Evolutionary conservation across 148 eudicot species (phyloP).

Genomic region (Rhododendron ovatum): DNA sequence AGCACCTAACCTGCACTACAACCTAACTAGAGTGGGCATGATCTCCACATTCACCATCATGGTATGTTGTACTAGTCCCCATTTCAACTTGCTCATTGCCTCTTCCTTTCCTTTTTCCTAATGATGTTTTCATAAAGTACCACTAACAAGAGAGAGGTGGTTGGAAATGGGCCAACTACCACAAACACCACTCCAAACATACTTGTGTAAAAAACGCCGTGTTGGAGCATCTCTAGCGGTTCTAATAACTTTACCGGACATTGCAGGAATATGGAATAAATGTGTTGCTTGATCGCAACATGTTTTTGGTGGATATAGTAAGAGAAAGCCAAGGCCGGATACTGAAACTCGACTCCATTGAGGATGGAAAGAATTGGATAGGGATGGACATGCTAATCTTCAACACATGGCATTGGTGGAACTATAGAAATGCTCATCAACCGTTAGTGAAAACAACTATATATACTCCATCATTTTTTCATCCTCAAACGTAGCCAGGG

Average conservation of each 20-base stretch:
- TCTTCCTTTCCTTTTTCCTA: not conserved
- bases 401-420: conserved; percentile 80
- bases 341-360: conserved; percentile 43
- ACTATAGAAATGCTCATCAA: conserved; percentile 1
- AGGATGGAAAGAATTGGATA: conserved; percentile 50
- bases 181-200: not conserved
- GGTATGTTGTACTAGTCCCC: not conserved
- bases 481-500: not conserved
- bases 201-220: not conserved
- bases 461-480: not conserved
- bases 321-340: conserved; percentile 28
- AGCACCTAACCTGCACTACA: not conserved
- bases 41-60: not conserved
- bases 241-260: not conserved
- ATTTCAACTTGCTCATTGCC: not conserved
- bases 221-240: not conserved
- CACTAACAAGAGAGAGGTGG: not conserved
- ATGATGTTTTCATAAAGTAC: not conserved
- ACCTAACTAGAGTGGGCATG: not conserved
- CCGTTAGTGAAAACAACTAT: not conserved
- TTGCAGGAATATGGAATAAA: conserved; percentile 11
- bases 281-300: conserved; percentile 26
- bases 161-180: not conserved
- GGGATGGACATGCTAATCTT: conserved; percentile 55
- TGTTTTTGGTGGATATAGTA: conserved; percentile 52